Base-by-base conservation (phyloP, 352 stramenopile genomes). In the Achlya hypogyna region DNA sequence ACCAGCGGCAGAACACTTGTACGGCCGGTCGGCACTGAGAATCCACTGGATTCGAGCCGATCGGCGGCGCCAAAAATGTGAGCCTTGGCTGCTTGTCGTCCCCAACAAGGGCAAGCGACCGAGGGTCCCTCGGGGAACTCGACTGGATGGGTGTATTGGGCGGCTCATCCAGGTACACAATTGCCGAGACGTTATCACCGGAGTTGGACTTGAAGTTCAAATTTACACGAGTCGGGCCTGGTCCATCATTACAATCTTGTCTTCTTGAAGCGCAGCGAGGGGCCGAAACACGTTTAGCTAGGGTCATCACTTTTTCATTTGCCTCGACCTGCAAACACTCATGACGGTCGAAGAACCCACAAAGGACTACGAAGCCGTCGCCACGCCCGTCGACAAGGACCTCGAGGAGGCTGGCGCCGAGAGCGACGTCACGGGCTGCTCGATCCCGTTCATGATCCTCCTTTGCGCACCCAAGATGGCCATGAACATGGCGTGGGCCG, bases 401-500 rank as follows among this genome's bases (percentile, higher is more conserved):
- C 38, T 45, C 38, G 38, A 45, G 2, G 38, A 45, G 6, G 12
- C 38, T 18, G 38, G 18, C 29, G 53, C 28, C 31, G 25, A 47
- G 6, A 45, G 16, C 3, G 18, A 16, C 23, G 4, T 63, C 29
- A 38, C 51, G 14, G 54, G 69, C n/a, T 64, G 63, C 53, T 78
- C 75, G 28, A 71, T 78, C 18, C 23, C 53, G 12, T 51, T 63
- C 32, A 69, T 87, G 52, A 63, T 87, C 22, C 53, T 77, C 20
- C 75, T 87, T 62, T 82, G 77, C 20, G 71, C 82, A 56, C 77
- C 77, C 20, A 76, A 76, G 2, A 76, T 87, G 74, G 77, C 77
- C 20, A 81, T 87, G 28, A 72, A 75, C 51, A 85, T 87, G 77
- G 75, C 77, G 0, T 87, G 77, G 78, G 63, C 77, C 2, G 78